Percentiles rank a stretch among this genome's conserved stretches.
phyloP scores from a whole-genome alignment of 768 basidiomycete species.

The Dendrothele bispora region DNA sequence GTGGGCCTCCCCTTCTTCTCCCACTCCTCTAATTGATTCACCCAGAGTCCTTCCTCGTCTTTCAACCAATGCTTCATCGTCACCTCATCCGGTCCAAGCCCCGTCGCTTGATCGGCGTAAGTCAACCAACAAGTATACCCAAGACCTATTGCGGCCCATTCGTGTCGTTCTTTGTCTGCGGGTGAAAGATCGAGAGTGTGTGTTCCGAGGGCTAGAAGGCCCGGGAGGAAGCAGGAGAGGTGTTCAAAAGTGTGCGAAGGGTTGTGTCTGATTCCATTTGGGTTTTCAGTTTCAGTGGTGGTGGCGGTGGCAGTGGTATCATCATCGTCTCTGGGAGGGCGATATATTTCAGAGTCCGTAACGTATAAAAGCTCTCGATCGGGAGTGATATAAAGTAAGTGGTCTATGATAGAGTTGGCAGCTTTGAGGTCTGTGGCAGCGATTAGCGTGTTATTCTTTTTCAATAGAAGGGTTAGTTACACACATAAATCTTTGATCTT shows the following conservation, averaged over 20 bases:
- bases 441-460: too few relatives aligned
- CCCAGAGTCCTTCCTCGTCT: conserved; percentile 32
- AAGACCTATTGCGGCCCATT: conserved; percentile 62
- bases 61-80: conserved; percentile 26
- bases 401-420: conserved; percentile 52
- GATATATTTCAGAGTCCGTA: conserved; percentile 39
- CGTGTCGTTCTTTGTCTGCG: conserved; percentile 42
- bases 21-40: conserved; percentile 42
- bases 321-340: neutral
- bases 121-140: conserved; percentile 61
- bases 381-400: conserved; percentile 57
- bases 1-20: conserved; percentile 34
- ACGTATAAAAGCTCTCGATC: conserved; percentile 62
- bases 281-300: neutral
- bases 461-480: too few relatives aligned
- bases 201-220: conserved; percentile 63
- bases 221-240: conserved; percentile 69
- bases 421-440: conserved; percentile 49
- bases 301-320: neutral
- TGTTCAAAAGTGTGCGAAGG: conserved; percentile 58
- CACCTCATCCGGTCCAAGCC: conserved; percentile 62
- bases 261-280: neutral
- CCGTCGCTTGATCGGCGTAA: conserved; percentile 64
- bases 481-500: conserved; percentile 57
- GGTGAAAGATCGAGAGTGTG: conserved; percentile 40